Percentiles rank a stretch among this genome's conserved stretches.
These are phyloP conservation scores for Colletotrichum sp. DNA, from an alignment of 2,329 filamentous ascomycete species.

Conservation along the genomic window DNA sequence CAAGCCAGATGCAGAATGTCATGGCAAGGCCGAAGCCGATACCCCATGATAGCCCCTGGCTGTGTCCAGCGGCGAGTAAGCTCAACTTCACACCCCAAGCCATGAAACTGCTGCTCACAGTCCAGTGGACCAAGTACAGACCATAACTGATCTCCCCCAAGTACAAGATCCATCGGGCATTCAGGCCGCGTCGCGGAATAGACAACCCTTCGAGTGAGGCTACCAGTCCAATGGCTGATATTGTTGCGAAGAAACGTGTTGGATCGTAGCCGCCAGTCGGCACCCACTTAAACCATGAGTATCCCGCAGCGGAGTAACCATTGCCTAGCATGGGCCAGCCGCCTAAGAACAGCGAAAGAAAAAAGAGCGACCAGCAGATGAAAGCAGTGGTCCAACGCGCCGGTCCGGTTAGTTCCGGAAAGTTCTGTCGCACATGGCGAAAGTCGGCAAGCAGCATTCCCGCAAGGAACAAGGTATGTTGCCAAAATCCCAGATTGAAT, in stretches of 20 bases:
- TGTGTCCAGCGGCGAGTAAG: neutral
- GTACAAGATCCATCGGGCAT: slow-evolving; percentile 62
- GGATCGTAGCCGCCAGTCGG: neutral
- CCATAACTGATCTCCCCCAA: slow-evolving; percentile 67
- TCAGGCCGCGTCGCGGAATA: slow-evolving; percentile 62
- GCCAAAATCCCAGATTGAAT: slow-evolving; percentile 21
- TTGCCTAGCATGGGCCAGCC: neutral
- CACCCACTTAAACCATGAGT: slow-evolving; percentile 7
- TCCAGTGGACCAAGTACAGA: slow-evolving; percentile 68
- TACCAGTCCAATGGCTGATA: slow-evolving; percentile 1
- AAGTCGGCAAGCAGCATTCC: slow-evolving; percentile 7
- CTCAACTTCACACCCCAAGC: neutral
- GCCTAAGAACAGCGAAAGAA: neutral
- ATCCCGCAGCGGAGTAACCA: slow-evolving; percentile 4
- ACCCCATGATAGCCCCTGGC: neutral
- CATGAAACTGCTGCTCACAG: neutral
- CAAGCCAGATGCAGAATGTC: slow-evolving; percentile 40
- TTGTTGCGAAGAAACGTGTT: neutral
- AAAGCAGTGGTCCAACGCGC: neutral
- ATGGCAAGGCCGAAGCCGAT: neutral
- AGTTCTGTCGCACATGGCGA: neutral
- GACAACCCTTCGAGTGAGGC: neutral
- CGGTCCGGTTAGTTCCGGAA: neutral
- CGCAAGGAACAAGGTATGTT: slow-evolving; percentile 1
- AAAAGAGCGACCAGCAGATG: neutral